Base-by-base conservation (phyloP, 2,329 filamentous ascomycete genomes). In the Emmonsiellopsis sp. region DNA sequence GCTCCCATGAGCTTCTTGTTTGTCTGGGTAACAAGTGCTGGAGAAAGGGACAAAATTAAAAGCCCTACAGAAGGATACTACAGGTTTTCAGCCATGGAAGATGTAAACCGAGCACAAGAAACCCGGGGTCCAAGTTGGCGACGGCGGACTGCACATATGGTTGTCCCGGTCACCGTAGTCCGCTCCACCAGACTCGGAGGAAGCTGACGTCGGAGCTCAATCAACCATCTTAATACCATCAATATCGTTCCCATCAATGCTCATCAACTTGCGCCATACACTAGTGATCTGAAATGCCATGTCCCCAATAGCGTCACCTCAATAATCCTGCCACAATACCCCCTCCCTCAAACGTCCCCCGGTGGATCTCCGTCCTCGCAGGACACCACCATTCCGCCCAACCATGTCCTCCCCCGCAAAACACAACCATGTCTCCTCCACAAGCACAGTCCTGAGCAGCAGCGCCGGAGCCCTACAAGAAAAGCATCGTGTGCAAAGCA, bases 401-500 rank as follows among this genome's bases (percentile, higher is more conserved):
- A 53, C 10, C 17, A 55, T 55, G 53, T 52, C 53, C 31, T 45
- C 45, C 9, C 56, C 52, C 21, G 36, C 58, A 13, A 53, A 51
- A 52, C 55, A 58, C 51, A 31, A 42, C 31, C 57, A 58, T 44
- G 55, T 49, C 32, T 36, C 57, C n/a, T 58, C 56, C 40, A 55
- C 54, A 34, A 55, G 57, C 49, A 57, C 55, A 21, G 37, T 53
- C 33, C 11, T 46, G n/a, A 40, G 31, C 51, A 37, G 49, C 13
- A 50, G 27, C 32, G 10, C 36, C 14, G 34, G 39, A 27, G 54
- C 44, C 49, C 37, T 51, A 55, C 52, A 55, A 43, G 42, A 61
- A 44, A 46, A 57, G n/a, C 53, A 60, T 34, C 56, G 60, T 10
- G 55, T 59, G 8, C 60, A 56, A 8, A 62, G 58, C 33, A 52